Conservation (phyloP, 139 green algal genomes). For the Pleodorina starrii region DNA sequence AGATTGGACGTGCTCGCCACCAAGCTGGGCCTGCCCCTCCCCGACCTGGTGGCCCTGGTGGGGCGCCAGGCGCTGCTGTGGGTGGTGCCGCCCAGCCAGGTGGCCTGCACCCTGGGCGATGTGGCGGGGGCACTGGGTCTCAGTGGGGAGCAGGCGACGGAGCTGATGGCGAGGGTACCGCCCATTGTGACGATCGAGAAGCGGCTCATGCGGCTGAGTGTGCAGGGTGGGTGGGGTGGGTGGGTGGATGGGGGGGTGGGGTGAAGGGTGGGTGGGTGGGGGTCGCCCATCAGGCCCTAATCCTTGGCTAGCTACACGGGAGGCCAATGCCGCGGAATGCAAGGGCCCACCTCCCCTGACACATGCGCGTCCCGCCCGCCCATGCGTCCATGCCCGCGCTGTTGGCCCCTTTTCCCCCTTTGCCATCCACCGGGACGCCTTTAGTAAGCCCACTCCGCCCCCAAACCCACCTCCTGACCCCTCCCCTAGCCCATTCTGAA, state of each 20-base stretch:
- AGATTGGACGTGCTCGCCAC: slow-evolving; percentile 34
- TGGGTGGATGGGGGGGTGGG: neutral
- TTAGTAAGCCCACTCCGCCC: too few species aligned
- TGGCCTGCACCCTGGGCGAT: slow-evolving; percentile 16
- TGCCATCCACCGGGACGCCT: too few species aligned
- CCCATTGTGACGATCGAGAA: slow-evolving; percentile 56
- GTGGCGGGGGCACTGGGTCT: slow-evolving; percentile 26
- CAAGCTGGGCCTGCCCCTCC: slow-evolving; percentile 27
- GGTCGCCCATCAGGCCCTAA: too few species aligned
- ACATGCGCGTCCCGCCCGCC: too few species aligned
- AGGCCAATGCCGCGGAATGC: too few species aligned
- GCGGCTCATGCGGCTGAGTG: slow-evolving; percentile 45
- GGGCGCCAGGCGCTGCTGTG: slow-evolving; percentile 60
- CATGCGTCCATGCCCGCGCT: too few species aligned
- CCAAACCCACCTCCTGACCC: too few species aligned
- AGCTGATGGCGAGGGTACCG: slow-evolving; percentile 56
- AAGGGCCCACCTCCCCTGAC: too few species aligned
- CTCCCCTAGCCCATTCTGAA: too few species aligned
- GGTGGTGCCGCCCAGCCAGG: slow-evolving; percentile 50
- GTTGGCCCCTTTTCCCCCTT: too few species aligned
- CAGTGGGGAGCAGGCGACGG: slow-evolving; percentile 1
- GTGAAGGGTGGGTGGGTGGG: too few species aligned
- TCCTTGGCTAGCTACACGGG: too few species aligned
- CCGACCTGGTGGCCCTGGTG: slow-evolving; percentile 51
- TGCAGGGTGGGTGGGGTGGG: slow-evolving; percentile 1